Evolutionary conservation across 2,329 filamentous ascomycete species (phyloP), one percentile per base, ranked within the genome.

Genomic region (Aspergillus pseudonomiae): DNA sequence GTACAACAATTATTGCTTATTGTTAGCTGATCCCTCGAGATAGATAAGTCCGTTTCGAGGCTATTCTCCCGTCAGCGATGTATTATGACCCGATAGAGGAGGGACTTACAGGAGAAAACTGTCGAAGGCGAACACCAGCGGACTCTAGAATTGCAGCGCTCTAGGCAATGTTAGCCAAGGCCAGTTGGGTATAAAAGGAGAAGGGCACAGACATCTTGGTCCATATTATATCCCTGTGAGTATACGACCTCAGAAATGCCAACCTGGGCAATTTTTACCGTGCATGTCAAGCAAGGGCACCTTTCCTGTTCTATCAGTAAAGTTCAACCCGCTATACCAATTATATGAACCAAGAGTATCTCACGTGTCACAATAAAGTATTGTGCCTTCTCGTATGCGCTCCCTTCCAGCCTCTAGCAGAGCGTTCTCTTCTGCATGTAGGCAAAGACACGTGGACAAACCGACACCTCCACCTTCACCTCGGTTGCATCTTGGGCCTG

Each of bases 381-480:
- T 91, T 43, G 91, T 88, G 5, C 89, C 91, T 61, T 92, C 90
- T 24, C 92, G 84, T 69, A 99, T 93, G 63, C 95, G 85, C 78
- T 98, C 95, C 70, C 95, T 85, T 0, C 95, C 95, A 24, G 95
- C 95, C 82, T 99, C 95, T 11, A 99, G 84, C 63, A 99, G 84
- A 1, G 95, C 95, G 77, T 99, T 99, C 80, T 99, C 95, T 81
- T 99, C 95, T 0, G 95, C 95, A 77, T 99, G 95, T n/a, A 99
- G 87, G 77, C 95, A 99, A 57, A 98, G 85, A 74, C 95, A 99
- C 6, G 94, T 97, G 5, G 89, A 88, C 24, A 99, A 84, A 0
- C 87, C 89, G 53, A 89, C 85, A 28, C 95, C 95, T 30, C 85
- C 86, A 34, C 85, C 85, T 61, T 87, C 85, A 6, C 88, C 91